A percentile compares a stretch with the other conserved stretches of the same genome.
phyloP scores from a whole-genome alignment of 345 rosid genomes.

The Leavenworthia alabamica region DNA sequence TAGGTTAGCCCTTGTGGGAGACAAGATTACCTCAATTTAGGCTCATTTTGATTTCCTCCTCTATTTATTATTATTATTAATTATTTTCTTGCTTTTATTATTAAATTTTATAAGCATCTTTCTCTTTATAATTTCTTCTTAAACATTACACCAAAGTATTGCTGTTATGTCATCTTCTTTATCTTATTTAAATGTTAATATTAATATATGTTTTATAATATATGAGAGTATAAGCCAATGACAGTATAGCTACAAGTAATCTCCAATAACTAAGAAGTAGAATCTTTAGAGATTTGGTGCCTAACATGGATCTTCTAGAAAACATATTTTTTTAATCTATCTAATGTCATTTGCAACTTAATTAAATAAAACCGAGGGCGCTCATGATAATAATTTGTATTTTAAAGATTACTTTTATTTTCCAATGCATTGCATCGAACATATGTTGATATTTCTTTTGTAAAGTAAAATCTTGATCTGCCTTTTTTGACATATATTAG shows the following conservation, averaged over 20 bases:
- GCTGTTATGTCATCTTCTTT: constrained; percentile 16
- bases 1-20: constrained; percentile 32
- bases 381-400: constrained; percentile 7
- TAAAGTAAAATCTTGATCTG: not conserved
- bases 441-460: constrained; percentile 13
- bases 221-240: constrained; percentile 19
- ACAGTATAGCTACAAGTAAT: constrained; percentile 16
- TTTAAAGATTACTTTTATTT: constrained; percentile 5
- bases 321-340: constrained; percentile 2
- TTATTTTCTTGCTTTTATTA: not conserved
- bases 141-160: constrained; percentile 25
- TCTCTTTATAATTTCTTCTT: not conserved
- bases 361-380: not conserved
- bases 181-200: constrained; percentile 13
- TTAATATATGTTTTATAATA: constrained; percentile 6
- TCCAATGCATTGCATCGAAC: constrained; percentile 20
- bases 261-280: constrained; percentile 10
- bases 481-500: not conserved
- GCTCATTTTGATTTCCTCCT: constrained; percentile 8
- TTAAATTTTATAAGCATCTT: constrained; percentile 10
- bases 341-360: not conserved
- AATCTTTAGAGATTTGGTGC: constrained; percentile 20
- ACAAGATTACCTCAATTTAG: constrained; percentile 34
- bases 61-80: not conserved
- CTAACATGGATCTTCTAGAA: constrained; percentile 23